Base-by-base conservation (phyloP, 2,329 filamentous ascomycete genomes). In the Neonectria coccinea region DNA sequence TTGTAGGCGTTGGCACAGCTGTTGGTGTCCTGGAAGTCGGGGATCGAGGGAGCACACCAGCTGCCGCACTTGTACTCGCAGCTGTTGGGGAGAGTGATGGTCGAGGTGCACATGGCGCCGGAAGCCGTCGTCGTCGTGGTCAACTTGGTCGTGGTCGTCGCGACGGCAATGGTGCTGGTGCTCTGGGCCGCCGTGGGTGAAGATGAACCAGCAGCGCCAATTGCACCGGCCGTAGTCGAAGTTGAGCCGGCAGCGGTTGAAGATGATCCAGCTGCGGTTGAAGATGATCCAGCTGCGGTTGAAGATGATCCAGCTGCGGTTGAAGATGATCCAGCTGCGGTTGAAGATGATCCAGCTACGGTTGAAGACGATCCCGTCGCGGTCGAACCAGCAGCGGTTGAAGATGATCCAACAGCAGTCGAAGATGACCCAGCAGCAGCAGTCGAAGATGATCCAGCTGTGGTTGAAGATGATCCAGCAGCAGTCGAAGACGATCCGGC, bases 61-160 rank as follows among this genome's bases (percentile, higher is more conserved):
- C 80, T 82, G 52, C 86, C 86, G 67, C 83, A 83, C 67, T 82
- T 78, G 76, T 85, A 88, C 73, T 88, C 85, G 75, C 85, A 88
- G 31, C 76, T 79, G 52, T 83, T 75, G 10, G 84, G 81, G 25
- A 81, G 74, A 11, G 81, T 79, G 25, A 78, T 74, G 25, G 83
- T 86, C 52, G 80, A 76, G 10, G 82, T 85, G 76, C 85, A 88
- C 56, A 84, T 74, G n/a, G 80, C 72, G 42, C 76, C 75, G 29
- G 74, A 76, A 16, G 79, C 31, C 80, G 39, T 42, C 5, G 39
- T 20, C 9, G n/a, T 42, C 4, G 39, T 42, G n/a, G 39, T 18
- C 39, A 42, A 11, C 39, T 18, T 42, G 16, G n/a, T 42, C 5
- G 39, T 42, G 2, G 39, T 18, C n/a, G 39, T 39, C 6, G 16